Conservation (phyloP, 1,284 basidiomycete species). For the Erythrobasidium hasegawianum region DNA sequence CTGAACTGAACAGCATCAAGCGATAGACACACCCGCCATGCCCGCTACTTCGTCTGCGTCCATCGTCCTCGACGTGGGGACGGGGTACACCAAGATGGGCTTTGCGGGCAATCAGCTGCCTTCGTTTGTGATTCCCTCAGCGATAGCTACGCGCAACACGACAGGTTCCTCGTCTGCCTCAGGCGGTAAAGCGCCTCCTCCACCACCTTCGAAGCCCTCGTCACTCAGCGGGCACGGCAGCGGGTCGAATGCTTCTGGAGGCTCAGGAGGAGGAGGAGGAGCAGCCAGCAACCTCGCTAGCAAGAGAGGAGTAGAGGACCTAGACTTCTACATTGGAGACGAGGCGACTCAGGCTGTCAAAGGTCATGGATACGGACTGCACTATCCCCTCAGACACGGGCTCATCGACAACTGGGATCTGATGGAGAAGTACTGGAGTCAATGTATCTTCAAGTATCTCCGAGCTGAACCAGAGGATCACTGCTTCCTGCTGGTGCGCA, state of each 20-base stretch:
- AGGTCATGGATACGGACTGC: slow-evolving; percentile 67
- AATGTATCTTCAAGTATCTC: slow-evolving; percentile 99
- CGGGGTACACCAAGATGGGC: slow-evolving; percentile 94
- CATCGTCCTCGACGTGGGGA: slow-evolving; percentile 56
- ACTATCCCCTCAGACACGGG: slow-evolving; percentile 96
- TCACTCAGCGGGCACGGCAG: slow-evolving; percentile 39
- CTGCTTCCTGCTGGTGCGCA: slow-evolving; percentile 86
- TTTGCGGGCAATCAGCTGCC: slow-evolving; percentile 99
- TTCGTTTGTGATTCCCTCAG: slow-evolving; percentile 96
- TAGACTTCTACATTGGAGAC: slow-evolving; percentile 99
- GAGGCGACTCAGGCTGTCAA: slow-evolving; percentile 94
- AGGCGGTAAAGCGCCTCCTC: slow-evolving; percentile 68
- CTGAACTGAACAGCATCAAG: too few species aligned
- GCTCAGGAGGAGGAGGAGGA: not conserved
- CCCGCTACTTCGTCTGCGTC: slow-evolving; percentile 17
- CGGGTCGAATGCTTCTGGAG: not conserved
- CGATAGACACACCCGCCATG: too few species aligned
- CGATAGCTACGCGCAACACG: slow-evolving; percentile 70
- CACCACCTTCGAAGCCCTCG: slow-evolving; percentile 61
- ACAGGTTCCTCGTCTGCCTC: slow-evolving; percentile 45
- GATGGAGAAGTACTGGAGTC: slow-evolving; percentile 99
- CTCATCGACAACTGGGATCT: slow-evolving; percentile 99
- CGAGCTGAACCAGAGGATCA: slow-evolving; percentile 98
- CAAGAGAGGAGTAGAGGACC: slow-evolving; percentile 96
- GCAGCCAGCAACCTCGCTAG: slow-evolving; percentile 73